Evolutionary conservation across 768 basidiomycete species (phyloP), one percentile per base, ranked within the genome.

Genomic region (Termitomyces sp.): DNA sequence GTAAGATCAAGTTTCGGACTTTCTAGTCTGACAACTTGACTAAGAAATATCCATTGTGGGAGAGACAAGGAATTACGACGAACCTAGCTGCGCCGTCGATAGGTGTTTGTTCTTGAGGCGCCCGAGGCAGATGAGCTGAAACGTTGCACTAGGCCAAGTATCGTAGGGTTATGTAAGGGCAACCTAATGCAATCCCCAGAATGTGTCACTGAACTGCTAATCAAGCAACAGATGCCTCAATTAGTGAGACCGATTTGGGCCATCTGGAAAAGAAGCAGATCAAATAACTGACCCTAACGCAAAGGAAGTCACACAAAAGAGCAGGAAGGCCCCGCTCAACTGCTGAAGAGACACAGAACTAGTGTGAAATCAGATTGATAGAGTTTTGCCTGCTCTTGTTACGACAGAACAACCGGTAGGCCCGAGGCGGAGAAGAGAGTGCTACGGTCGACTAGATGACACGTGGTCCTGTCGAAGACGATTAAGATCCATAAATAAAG

Each of bases 1-100:
- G 73, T 72, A 71, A 71, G 77, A 77, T 71, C 71, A 69, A 56
- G 57, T 63, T 43, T 71, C 76, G 76, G 75, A 76, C 76, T 77
- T 77, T 76, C 72, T 72, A 76, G 68, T 71, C 64, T 68, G 65
- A 65, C 64, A 67, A 69, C 61, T 66, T 66, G 61, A 65, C 66
- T 66, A 63, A 67, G 57, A 63, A 58, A 65, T 63, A 53, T 61
- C 56, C 55, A 48, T 59, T 62, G 51, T 56, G 56, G n/a, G 45
- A 43, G 50, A 3, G 40, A 58, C 45, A 38, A 50, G 40, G 36
- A 58, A 61, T 52, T 57, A 52, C n/a, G 47, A 68, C 63, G 65
- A 65, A 66, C 65, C 67, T 68, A 47, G 57, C 55, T 51, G 47
- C 36, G 47, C 20, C 11, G 42, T 36, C 36, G 17, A 20, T 56